phyloP scores from a whole-genome alignment of 2,329 filamentous ascomycete genomes.

The Pseudogymnoascus sp. region DNA sequence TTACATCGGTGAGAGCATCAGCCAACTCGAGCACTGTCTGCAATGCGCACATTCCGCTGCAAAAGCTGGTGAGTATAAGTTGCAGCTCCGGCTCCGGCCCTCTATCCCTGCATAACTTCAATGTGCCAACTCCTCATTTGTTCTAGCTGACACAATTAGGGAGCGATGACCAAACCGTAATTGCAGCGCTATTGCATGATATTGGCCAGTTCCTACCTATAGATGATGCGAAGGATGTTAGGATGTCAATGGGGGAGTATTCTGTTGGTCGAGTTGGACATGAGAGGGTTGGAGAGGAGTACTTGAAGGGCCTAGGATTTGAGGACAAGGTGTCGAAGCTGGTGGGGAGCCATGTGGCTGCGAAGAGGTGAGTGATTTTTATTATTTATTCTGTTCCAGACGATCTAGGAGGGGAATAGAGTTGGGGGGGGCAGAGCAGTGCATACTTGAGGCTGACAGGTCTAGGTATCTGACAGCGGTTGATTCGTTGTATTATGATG shows the following conservation, averaged over 20 bases:
- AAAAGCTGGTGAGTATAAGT: conserved; percentile 16
- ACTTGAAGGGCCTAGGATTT: conserved; percentile 30
- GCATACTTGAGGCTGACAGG: neutral
- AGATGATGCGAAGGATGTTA: conserved; percentile 24
- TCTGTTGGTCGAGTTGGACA: conserved; percentile 33
- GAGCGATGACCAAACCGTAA: conserved; percentile 26
- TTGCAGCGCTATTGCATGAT: conserved; percentile 36
- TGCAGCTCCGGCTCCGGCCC: conserved; percentile 12
- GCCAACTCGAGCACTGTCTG: conserved; percentile 27
- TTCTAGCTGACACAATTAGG: conserved; percentile 7
- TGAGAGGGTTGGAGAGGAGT: conserved; percentile 32
- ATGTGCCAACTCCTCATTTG: neutral
- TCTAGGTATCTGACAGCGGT: conserved; percentile 32
- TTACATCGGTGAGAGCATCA: conserved; percentile 27
- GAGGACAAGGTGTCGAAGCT: conserved; percentile 30
- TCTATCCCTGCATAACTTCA: neutral
- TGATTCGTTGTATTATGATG: conserved; percentile 28
- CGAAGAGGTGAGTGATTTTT: conserved; percentile 24
- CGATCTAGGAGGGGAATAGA: neutral
- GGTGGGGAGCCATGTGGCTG: conserved; percentile 33
- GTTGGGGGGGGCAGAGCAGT: neutral
- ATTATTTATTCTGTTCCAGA: neutral
- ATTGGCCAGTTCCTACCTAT: conserved; percentile 36
- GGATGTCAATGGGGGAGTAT: conserved; percentile 21
- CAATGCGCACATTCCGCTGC: conserved; percentile 27